Evolutionary conservation across 257 asterid species (phyloP).

Genomic region (Solanum pimpinellifolium): DNA sequence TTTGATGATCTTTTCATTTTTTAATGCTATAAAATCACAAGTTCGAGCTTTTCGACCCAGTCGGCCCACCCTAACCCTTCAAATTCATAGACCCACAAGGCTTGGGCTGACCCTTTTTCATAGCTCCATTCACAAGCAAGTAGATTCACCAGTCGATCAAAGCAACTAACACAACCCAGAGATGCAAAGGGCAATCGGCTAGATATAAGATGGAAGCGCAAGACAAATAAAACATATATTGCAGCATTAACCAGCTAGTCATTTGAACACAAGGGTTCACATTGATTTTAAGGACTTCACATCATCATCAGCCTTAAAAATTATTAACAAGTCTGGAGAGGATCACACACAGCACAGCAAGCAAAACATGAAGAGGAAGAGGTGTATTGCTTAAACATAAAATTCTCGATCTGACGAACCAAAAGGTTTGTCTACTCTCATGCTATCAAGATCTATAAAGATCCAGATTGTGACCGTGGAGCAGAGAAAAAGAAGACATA

Average conservation of each 20-base stretch:
- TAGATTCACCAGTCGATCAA: neutral
- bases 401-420: neutral
- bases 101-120: no score
- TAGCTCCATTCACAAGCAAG: no score
- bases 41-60: no score
- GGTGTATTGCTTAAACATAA: neutral
- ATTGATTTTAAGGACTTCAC: neutral
- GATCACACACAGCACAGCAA: neutral
- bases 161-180: neutral
- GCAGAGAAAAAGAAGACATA: neutral
- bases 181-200: neutral
- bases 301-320: neutral
- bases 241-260: neutral
- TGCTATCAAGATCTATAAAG: neutral
- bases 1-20: no score
- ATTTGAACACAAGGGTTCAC: neutral
- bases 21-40: no score
- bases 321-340: neutral
- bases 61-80: no score
- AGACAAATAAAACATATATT: neutral
- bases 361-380: neutral
- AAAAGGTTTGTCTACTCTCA: neutral
- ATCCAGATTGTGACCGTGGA: neutral
- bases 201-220: no score
- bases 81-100: no score